Evolutionary conservation across 2,329 filamentous ascomycete species (phyloP).

Genomic region (Paracoccidioides brasiliensis): DNA sequence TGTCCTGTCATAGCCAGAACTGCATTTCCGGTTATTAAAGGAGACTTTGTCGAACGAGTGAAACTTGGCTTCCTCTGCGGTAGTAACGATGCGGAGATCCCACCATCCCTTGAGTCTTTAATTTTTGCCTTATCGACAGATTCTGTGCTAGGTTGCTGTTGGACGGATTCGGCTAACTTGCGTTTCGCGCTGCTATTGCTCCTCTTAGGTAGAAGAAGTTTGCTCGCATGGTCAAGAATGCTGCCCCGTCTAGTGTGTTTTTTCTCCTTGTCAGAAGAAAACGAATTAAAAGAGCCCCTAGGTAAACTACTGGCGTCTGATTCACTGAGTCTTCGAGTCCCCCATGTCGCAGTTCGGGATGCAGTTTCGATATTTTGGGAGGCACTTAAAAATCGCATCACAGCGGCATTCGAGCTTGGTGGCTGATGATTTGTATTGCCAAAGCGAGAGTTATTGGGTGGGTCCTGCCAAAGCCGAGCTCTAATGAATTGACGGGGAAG

Average conservation of each 20-base stretch:
- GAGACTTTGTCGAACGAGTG: slow-evolving; percentile 27
- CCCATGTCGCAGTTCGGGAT: slow-evolving; percentile 43
- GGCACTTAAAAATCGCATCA: slow-evolving; percentile 37
- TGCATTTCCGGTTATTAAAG: slow-evolving; percentile 28
- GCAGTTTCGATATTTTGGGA: slow-evolving; percentile 41
- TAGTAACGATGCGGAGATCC: slow-evolving; percentile 16
- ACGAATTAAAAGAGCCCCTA: slow-evolving; percentile 12
- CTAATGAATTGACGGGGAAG: slow-evolving; percentile 26
- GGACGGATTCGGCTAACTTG: slow-evolving; percentile 22
- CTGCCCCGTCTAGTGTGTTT: slow-evolving; percentile 34
- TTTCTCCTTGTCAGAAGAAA: slow-evolving; percentile 17
- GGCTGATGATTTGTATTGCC: slow-evolving; percentile 32
- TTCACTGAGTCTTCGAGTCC: slow-evolving; percentile 38
- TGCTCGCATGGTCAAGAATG: slow-evolving; percentile 29
- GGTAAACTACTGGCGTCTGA: slow-evolving; percentile 38
- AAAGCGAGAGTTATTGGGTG: slow-evolving; percentile 18
- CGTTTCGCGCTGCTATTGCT: slow-evolving; percentile 37
- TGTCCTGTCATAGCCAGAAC: slow-evolving; percentile 34
- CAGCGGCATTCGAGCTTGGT: slow-evolving; percentile 42
- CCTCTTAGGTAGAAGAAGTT: slow-evolving; percentile 29
- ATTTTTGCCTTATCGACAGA: slow-evolving; percentile 12
- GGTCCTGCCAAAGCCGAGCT: slow-evolving; percentile 39
- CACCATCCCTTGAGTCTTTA: slow-evolving; percentile 19
- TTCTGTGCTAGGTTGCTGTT: slow-evolving; percentile 19
- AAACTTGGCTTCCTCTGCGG: slow-evolving; percentile 28